Conservation (phyloP, 73 alveolate species). For the Paramecium bursaria region DNA sequence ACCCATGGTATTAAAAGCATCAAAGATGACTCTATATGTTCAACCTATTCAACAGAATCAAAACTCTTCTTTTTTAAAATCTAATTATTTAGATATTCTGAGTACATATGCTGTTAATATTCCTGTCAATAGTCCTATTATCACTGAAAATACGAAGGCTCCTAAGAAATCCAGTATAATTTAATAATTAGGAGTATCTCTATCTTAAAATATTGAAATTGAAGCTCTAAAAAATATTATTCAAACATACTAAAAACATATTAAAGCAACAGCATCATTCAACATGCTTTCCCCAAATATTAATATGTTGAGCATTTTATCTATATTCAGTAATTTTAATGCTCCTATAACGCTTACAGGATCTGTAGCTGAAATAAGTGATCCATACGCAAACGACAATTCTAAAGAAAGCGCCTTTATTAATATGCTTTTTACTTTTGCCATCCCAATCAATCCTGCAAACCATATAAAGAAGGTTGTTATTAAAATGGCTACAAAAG, state of each 20-base stretch:
- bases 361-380: conserved; percentile 91
- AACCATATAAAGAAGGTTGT: conserved; percentile 64
- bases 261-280: conserved; percentile 84
- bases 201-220: neutral
- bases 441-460: conserved; percentile 47
- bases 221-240: neutral
- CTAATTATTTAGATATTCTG: neutral
- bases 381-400: conserved; percentile 80
- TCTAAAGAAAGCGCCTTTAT: conserved; percentile 58
- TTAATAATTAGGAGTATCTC: conserved; percentile 3
- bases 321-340: conserved; percentile 78
- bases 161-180: conserved; percentile 25
- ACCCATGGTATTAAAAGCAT: conserved; percentile 90
- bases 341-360: conserved; percentile 88
- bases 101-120: conserved; percentile 64
- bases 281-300: conserved; percentile 91
- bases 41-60: conserved; percentile 11
- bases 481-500: conserved; percentile 76
- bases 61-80: conserved; percentile 53
- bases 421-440: neutral
- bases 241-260: conserved; percentile 16
- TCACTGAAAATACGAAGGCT: conserved; percentile 50
- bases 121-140: conserved; percentile 61
- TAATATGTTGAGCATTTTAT: conserved; percentile 69
- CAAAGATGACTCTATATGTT: conserved; percentile 71